Conservation (phyloP, 805 yeast species). For the Candida tibetensis region DNA sequence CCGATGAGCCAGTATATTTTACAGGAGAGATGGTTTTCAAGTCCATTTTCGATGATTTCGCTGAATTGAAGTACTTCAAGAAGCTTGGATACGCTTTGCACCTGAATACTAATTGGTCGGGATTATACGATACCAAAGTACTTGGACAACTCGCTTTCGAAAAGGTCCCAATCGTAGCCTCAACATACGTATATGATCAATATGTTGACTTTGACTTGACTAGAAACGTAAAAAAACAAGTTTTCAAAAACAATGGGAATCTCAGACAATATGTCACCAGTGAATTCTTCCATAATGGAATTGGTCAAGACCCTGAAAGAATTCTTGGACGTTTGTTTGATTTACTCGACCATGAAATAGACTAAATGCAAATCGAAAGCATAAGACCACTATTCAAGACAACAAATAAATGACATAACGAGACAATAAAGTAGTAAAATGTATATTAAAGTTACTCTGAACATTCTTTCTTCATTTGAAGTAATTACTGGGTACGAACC, state of each 20-base stretch:
- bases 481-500: conserved; percentile 32
- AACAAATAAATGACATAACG: too few species aligned
- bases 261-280: conserved; percentile 44
- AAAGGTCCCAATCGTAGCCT: conserved; percentile 47
- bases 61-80: conserved; percentile 39
- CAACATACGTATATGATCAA: conserved; percentile 48
- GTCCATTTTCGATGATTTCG: conserved; percentile 49
- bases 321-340: conserved; percentile 40
- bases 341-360: conserved; percentile 39
- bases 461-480: conserved; percentile 1
- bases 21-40: conserved; percentile 58
- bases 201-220: conserved; percentile 49
- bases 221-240: conserved; percentile 30
- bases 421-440: too few species aligned
- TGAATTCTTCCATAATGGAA: conserved; percentile 52
- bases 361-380: too few species aligned
- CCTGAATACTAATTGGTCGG: conserved; percentile 32
- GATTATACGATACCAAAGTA: conserved; percentile 31
- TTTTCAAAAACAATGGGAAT: conserved; percentile 31
- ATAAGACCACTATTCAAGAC: too few species aligned
- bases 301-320: conserved; percentile 38
- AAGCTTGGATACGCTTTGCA: conserved; percentile 40
- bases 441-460: not conserved
- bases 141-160: conserved; percentile 30
- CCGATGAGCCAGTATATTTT: conserved; percentile 31